These are phyloP conservation scores for Pilobolus umbonatus DNA, from an alignment of 192 early-diverging fungal genomes.

Conservation along the genomic window DNA sequence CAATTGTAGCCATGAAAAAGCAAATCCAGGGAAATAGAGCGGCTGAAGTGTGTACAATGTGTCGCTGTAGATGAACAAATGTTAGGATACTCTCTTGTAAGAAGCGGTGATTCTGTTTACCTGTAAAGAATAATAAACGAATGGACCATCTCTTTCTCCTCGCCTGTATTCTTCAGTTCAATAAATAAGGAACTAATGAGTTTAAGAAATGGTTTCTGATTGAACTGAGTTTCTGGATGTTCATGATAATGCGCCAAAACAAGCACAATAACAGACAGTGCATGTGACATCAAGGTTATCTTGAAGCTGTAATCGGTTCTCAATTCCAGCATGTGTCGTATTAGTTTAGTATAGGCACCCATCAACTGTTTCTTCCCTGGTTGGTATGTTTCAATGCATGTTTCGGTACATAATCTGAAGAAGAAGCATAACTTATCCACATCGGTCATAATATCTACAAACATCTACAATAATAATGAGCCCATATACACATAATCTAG, in stretches of 20 bases:
- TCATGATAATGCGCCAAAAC: constrained; percentile 82
- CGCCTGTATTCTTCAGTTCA: constrained; percentile 47
- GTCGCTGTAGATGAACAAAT: constrained; percentile 41
- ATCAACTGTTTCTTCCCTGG: constrained; percentile 48
- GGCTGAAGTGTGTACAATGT: constrained; percentile 85
- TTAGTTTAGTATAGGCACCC: constrained; percentile 85
- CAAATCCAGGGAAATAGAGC: constrained; percentile 83
- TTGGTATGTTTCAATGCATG: constrained; percentile 68
- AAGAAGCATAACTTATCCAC: constrained; percentile 76
- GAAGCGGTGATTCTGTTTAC: constrained; percentile 12
- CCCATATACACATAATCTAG: too few relatives aligned
- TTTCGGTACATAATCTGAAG: constrained; percentile 82
- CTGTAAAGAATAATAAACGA: constrained; percentile 11
- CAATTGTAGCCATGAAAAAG: constrained; percentile 92
- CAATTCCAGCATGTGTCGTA: constrained; percentile 76
- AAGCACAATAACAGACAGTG: constrained; percentile 81
- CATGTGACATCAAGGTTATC: constrained; percentile 69
- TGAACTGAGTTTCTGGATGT: constrained; percentile 64
- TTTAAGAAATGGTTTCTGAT: constrained; percentile 88
- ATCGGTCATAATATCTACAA: constrained; percentile 45
- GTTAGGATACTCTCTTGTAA: neutral
- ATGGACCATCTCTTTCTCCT: neutral
- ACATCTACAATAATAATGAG: too few relatives aligned
- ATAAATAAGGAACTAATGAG: constrained; percentile 77
- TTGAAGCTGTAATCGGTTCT: constrained; percentile 59